Conservation (phyloP, 805 yeast species). For the Candida taoyuanica region DNA sequence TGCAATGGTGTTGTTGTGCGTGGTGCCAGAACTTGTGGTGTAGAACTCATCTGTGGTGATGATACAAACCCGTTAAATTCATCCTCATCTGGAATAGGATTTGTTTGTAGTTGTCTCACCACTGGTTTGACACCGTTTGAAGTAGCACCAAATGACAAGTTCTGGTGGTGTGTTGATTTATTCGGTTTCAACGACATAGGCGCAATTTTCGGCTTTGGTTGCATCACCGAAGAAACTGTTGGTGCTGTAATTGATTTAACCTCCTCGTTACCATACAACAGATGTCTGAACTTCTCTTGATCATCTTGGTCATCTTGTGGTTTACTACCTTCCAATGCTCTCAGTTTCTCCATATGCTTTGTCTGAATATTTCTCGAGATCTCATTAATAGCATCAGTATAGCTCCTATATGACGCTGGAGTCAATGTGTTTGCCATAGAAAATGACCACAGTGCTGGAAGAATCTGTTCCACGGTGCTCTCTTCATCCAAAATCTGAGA, state of each 20-base stretch:
- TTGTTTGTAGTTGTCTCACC: slow-evolving; percentile 13
- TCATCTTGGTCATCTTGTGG: slow-evolving; percentile 23
- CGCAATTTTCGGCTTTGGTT: slow-evolving; percentile 13
- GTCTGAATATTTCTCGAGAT: slow-evolving; percentile 42
- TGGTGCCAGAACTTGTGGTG: slow-evolving; percentile 11
- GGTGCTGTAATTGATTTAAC: background rate
- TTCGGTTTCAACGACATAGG: slow-evolving; percentile 21
- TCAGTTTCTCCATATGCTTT: slow-evolving; percentile 34
- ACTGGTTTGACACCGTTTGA: slow-evolving; percentile 12
- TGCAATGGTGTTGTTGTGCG: slow-evolving; percentile 16
- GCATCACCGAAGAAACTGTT: too few relatives aligned
- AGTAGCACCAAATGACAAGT: slow-evolving; percentile 17
- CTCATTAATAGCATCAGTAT: slow-evolving; percentile 35
- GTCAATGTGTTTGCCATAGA: slow-evolving; percentile 43
- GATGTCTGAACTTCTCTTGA: slow-evolving; percentile 21
- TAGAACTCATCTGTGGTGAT: slow-evolving; percentile 23
- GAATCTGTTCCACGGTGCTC: slow-evolving; percentile 44
- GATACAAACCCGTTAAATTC: slow-evolving; percentile 30
- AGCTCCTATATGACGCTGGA: slow-evolving; percentile 37
- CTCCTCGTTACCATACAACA: slow-evolving; percentile 18
- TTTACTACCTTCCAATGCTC: slow-evolving; percentile 22
- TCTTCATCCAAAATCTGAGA: slow-evolving; percentile 43
- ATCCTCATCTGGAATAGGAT: slow-evolving; percentile 21
- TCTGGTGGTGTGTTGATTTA: slow-evolving; percentile 1
- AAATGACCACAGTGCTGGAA: slow-evolving; percentile 50